Conservation (phyloP, 2,329 filamentous ascomycete species). For the Pseudodiploospora longispora region DNA sequence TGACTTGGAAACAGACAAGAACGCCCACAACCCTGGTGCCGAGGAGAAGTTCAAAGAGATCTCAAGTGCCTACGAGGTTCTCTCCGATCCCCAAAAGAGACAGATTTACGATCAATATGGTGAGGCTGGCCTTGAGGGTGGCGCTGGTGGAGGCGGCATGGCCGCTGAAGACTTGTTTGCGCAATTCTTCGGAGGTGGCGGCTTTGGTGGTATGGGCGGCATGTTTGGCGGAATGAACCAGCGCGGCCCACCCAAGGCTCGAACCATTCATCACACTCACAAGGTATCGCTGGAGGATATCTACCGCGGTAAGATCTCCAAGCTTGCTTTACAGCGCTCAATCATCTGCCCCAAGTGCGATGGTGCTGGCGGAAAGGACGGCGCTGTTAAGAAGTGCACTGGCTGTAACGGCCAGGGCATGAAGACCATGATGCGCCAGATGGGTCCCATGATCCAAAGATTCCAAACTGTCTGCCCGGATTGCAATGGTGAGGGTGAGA, state of each 20-base stretch:
- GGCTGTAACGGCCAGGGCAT: conserved; percentile 92
- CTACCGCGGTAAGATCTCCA: conserved; percentile 95
- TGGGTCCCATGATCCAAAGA: conserved; percentile 99
- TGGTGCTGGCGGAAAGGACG: conserved; percentile 91
- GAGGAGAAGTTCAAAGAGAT: conserved; percentile 99
- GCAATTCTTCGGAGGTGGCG: conserved; percentile 86
- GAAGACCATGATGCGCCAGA: conserved; percentile 99
- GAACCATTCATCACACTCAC: conserved; percentile 96
- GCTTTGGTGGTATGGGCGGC: conserved; percentile 54
- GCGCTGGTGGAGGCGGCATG: conserved; percentile 74
- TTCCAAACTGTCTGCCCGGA: conserved; percentile 99
- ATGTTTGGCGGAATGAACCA: conserved; percentile 76
- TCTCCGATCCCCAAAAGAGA: conserved; percentile 89
- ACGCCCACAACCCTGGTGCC: conserved; percentile 83
- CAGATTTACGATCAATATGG: conserved; percentile 94
- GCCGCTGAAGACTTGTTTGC: conserved; percentile 93
- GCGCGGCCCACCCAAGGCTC: conserved; percentile 75
- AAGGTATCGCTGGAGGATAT: conserved; percentile 97
- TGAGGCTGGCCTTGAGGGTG: conserved; percentile 90
- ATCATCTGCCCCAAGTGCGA: conserved; percentile 95
- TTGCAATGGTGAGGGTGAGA: conserved; percentile 95
- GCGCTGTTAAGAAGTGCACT: conserved; percentile 86
- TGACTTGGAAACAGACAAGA: conserved; percentile 65
- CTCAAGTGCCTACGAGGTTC: conserved; percentile 89
- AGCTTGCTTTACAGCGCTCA: conserved; percentile 93